Conservation (phyloP, 2,329 filamentous ascomycete species). For the Calonectria fujianensis region DNA sequence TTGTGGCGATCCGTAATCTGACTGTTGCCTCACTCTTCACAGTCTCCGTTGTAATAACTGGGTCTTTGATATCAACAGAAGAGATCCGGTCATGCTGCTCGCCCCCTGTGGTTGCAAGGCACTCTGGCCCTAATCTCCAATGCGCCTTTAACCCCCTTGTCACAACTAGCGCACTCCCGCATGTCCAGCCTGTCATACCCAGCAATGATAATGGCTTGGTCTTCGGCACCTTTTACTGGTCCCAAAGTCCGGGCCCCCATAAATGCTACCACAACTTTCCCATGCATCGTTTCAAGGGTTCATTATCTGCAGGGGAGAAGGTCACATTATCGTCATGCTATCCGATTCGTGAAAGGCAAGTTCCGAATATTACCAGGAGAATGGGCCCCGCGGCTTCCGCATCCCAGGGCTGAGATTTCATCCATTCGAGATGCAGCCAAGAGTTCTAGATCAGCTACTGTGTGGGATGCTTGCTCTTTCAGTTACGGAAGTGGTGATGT, state of each 20-base stretch:
- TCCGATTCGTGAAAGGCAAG: conserved; percentile 6
- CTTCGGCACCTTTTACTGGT: conserved; percentile 5
- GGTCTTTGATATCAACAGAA: background rate
- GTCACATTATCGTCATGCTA: background rate
- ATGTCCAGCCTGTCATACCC: background rate
- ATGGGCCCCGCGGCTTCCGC: background rate
- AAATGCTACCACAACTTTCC: conserved; percentile 16
- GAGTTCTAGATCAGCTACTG: background rate
- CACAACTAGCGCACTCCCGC: background rate
- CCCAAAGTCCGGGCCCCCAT: background rate
- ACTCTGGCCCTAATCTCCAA: conserved; percentile 3
- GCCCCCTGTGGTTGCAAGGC: background rate
- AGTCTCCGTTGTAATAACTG: background rate
- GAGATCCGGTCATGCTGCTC: background rate
- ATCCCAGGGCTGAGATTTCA: background rate
- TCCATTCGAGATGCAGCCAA: background rate
- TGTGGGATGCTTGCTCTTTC: background rate
- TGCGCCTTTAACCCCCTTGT: background rate
- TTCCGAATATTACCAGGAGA: background rate
- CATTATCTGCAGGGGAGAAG: conserved; percentile 12
- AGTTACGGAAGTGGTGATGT: too few relatives aligned
- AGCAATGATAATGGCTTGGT: background rate
- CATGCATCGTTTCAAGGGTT: conserved; percentile 26
- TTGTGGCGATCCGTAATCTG: background rate
- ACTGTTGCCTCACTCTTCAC: background rate